Evolutionary conservation across 2,329 filamentous ascomycete genomes (phyloP), one percentile per base, ranked within the genome.

Genomic region (Talaromyces sp.): DNA sequence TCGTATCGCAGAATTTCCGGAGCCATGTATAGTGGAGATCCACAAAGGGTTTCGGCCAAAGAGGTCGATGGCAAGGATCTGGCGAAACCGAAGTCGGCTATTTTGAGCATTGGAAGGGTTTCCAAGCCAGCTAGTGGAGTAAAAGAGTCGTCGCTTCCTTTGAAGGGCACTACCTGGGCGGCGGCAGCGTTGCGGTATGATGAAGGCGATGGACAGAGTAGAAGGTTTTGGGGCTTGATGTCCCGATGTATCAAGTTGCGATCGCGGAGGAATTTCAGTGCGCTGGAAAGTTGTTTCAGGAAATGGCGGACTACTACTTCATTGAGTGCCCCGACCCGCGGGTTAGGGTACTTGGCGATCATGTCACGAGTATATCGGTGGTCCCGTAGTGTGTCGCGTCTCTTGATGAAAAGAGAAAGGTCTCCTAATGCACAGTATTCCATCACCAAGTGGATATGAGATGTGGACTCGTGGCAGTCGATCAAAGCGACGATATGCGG

Each of bases 41-140:
- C 95, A 77, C 95, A 99, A 0, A 99, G 86, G 0, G 95, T 99
- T 76, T 99, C 95, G 11, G 95, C 95, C 68, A 99, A 84, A 5
- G 93, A 94, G 0, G 94, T 96, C 8, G 91, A 88, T 1, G 95
- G 94, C 58, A 99, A 82, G 63, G 96, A 92, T 64, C 95, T 88
- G 64, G 95, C 95, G 75, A 99, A 99, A n/a, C 95, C 95, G 74
- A 99, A 99, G 80, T 99, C 95, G 65, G 95, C 95, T 71, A 99
- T 89, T 81, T 99, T 99, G 66, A 99, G 86, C 90, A 98, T 96
- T 4, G 95, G 95, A 48, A 99, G 80, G 19, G 93, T 95, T 62
- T 87, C 84, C 35, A 99, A 82, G 8, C 95, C 95, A 31, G 89
- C 89, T 31, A 89, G 86, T 3, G 94, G 93, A 52, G 92, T 90